Base-by-base conservation (phyloP, 805 yeast species). In the Ogataea henricii region DNA sequence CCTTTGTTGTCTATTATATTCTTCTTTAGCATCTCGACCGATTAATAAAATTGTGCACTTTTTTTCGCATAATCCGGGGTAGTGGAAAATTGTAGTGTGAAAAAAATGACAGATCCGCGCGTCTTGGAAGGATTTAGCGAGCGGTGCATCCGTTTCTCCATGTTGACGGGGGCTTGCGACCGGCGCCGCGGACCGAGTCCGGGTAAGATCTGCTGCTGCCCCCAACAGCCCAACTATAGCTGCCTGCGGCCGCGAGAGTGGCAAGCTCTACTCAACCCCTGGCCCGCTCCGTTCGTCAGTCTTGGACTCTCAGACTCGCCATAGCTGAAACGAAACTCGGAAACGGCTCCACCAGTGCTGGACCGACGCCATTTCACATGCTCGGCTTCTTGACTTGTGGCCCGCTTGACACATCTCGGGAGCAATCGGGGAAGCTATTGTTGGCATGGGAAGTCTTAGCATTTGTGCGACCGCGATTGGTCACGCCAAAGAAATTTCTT, bases 81-180 rank as follows among this genome's bases (percentile, higher is more conserved):
- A 39, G 10, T 32, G 35, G n/a, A 27, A 27, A 27, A 27, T 27
- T 10, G 32, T 5, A 27, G 7, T 4, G 9, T 5, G 27, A 5
- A 17, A n/a, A 37, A 37, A 23, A n/a, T 37, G 40, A 22, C 40
- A 37, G 40, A 37, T 22, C 17, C 16, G 30, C 27, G 27, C 17
- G 26, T 12, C 26, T 23, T 8, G 13, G 30, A 27, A 27, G 30
- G 12, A n/a, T 4, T 48, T 51, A 43, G 44, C 32, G 18, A n/a
- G 27, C 4, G 17, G 17, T 48, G 51, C 55, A 35, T 52, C 55
- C 55, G 40, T 52, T 52, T 48, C 20, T 36, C 55, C 53, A 50
- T 29, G n/a, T 18, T n/a, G n/a, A 7, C 6, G 27, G 10, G 6
- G 27, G 27, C n/a, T n/a, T n/a, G n/a, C n/a, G n/a, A n/a, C n/a